phyloP scores from a whole-genome alignment of 495 filamentous ascomycete species.

The Cercophora scortea region DNA sequence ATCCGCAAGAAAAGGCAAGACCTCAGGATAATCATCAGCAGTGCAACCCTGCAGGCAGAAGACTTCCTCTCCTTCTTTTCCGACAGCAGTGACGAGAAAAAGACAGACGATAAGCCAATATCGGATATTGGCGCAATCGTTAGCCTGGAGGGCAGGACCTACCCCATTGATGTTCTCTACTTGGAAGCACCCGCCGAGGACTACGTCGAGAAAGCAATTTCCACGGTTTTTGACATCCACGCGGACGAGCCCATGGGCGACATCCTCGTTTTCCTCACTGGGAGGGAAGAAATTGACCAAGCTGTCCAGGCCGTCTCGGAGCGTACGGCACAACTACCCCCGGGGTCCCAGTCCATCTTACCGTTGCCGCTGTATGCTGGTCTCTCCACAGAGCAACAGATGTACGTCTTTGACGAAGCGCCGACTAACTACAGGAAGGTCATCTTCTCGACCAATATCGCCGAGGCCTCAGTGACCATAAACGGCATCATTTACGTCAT shows the following conservation, averaged over 20 bases:
- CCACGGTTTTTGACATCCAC: constrained; percentile 91
- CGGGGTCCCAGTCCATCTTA: constrained; percentile 59
- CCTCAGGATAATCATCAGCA: constrained; percentile 83
- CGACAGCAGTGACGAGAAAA: constrained; percentile 32
- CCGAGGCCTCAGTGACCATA: constrained; percentile 92
- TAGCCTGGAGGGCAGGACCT: constrained; percentile 83
- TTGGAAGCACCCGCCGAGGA: constrained; percentile 74
- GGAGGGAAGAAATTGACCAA: constrained; percentile 86
- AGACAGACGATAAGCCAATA: constrained; percentile 31
- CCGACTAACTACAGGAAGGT: constrained; percentile 84
- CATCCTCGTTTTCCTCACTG: constrained; percentile 86
- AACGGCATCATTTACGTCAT: constrained; percentile 89
- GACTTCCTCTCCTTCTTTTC: constrained; percentile 81
- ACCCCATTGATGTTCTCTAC: constrained; percentile 85
- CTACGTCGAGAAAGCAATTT: constrained; percentile 79
- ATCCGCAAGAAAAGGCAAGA: constrained; percentile 76
- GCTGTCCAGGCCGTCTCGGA: constrained; percentile 73
- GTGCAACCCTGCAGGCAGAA: constrained; percentile 89
- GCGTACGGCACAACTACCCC: constrained; percentile 65
- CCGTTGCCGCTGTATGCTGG: constrained; percentile 85
- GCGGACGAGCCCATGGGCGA: constrained; percentile 81
- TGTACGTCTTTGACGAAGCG: constrained; percentile 84
- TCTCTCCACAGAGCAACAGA: constrained; percentile 80
- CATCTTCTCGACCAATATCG: constrained; percentile 92
- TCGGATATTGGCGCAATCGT: constrained; percentile 61